Conservation (phyloP, 805 yeast species). For the Wickerhamomyces hampshirensis region DNA sequence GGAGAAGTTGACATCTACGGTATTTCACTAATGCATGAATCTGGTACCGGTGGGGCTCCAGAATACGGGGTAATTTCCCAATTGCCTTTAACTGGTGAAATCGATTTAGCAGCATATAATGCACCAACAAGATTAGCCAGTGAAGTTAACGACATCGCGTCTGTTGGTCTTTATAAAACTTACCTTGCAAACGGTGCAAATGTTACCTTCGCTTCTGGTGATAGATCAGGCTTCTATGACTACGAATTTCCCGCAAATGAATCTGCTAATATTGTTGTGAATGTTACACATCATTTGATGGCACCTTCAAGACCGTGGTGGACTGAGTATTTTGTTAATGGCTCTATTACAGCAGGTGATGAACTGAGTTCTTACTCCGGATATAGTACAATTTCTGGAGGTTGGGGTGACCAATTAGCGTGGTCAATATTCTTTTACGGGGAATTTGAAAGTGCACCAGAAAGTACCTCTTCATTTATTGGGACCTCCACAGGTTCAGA, state of each 20-base stretch:
- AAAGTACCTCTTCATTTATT: slow-evolving; percentile 13
- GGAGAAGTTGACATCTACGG: slow-evolving; percentile 28
- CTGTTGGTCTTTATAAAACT: slow-evolving; percentile 26
- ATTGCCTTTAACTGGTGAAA: slow-evolving; percentile 23
- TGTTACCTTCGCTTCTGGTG: slow-evolving; percentile 27
- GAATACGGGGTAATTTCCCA: slow-evolving; percentile 32
- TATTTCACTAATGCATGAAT: slow-evolving; percentile 34
- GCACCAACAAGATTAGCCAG: slow-evolving; percentile 1
- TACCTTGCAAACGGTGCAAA: slow-evolving; percentile 20
- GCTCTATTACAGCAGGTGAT: slow-evolving; percentile 17
- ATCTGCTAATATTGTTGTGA: slow-evolving; percentile 23
- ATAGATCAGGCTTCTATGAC: slow-evolving; percentile 25
- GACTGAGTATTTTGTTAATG: slow-evolving; percentile 29
- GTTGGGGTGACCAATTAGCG: slow-evolving; percentile 29
- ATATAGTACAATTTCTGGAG: slow-evolving; percentile 25
- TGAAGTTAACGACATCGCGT: slow-evolving; percentile 17
- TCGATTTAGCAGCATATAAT: slow-evolving; percentile 3
- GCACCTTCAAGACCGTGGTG: slow-evolving; percentile 29
- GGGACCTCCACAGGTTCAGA: slow-evolving; percentile 2
- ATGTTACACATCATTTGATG: slow-evolving; percentile 27
- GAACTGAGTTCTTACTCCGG: slow-evolving; percentile 23
- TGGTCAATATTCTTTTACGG: slow-evolving; percentile 30
- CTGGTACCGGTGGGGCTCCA: slow-evolving; percentile 38
- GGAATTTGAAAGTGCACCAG: slow-evolving; percentile 23
- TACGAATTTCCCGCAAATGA: slow-evolving; percentile 21